These are phyloP conservation scores for Boletus speciosus DNA, from an alignment of 768 basidiomycete genomes.

Conservation along the genomic window DNA sequence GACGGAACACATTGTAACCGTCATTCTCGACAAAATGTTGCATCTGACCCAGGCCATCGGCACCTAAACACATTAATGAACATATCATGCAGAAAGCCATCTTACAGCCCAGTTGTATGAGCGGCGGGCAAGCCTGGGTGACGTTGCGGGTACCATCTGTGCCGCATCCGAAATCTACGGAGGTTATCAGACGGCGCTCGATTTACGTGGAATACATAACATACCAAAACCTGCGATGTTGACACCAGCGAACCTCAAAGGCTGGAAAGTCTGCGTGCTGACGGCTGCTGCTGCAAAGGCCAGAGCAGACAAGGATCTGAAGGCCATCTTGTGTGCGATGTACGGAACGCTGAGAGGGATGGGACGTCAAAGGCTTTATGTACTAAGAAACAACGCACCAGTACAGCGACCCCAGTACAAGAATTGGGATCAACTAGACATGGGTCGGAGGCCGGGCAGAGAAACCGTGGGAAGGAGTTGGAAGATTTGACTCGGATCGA, in stretches of 20 bases:
- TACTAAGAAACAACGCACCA: neutral
- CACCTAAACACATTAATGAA: slow-evolving; percentile 2
- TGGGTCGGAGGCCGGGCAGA: too few relatives aligned
- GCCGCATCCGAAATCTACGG: slow-evolving; percentile 45
- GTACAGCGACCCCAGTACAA: neutral
- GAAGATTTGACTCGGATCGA: neutral
- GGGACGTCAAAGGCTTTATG: slow-evolving; percentile 7
- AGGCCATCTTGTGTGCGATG: slow-evolving; percentile 12
- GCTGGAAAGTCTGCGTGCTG: slow-evolving; percentile 14
- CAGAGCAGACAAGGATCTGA: slow-evolving; percentile 15
- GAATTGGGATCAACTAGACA: neutral
- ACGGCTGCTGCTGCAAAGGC: slow-evolving; percentile 9
- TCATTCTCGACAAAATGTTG: slow-evolving; percentile 54
- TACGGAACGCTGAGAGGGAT: neutral
- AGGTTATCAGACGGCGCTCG: neutral
- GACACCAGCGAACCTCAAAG: slow-evolving; percentile 41
- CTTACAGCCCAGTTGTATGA: slow-evolving; percentile 43
- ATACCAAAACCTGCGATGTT: slow-evolving; percentile 52
- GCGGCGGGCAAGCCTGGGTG: slow-evolving; percentile 41
- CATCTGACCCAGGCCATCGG: slow-evolving; percentile 47
- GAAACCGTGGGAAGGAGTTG: neutral
- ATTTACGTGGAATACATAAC: neutral
- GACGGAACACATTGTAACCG: slow-evolving; percentile 54
- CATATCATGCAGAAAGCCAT: neutral
- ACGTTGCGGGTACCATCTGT: slow-evolving; percentile 42